Percentiles rank a stretch among this genome's conserved stretches.
phyloP scores from a whole-genome alignment of 768 basidiomycete species.

The Russula earlei region DNA sequence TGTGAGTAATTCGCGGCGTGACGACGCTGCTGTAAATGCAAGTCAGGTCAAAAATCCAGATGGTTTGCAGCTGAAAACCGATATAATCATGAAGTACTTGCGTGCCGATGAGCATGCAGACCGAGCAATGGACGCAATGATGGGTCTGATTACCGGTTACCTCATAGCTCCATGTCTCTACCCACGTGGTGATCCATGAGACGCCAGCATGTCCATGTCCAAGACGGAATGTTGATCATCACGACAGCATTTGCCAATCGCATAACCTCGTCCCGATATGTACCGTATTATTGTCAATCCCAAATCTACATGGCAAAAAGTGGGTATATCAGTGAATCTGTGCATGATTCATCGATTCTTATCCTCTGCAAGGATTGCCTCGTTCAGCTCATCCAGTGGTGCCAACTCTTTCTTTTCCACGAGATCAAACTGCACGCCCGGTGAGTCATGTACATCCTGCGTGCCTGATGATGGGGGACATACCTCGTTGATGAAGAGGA shows the following conservation, averaged over 20 bases:
- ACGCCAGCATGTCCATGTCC: neutral
- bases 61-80: too few species aligned
- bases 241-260: neutral
- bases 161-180: neutral
- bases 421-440: constrained; percentile 60
- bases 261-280: neutral
- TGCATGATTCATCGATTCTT: constrained; percentile 26
- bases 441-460: constrained; percentile 1
- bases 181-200: neutral
- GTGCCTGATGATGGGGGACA: constrained; percentile 17
- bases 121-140: too few species aligned
- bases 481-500: constrained; percentile 94
- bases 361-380: constrained; percentile 67
- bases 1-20: too few species aligned
- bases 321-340: neutral
- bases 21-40: too few species aligned
- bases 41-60: too few species aligned
- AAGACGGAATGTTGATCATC: neutral
- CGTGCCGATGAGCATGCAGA: too few species aligned
- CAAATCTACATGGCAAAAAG: neutral
- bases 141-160: neutral
- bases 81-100: too few species aligned
- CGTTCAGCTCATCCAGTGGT: constrained; percentile 90
- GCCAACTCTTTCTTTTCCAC: constrained; percentile 96
- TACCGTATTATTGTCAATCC: neutral